Base-by-base conservation (phyloP, 495 filamentous ascomycete genomes). In the Oleoguttula mirabilis region DNA sequence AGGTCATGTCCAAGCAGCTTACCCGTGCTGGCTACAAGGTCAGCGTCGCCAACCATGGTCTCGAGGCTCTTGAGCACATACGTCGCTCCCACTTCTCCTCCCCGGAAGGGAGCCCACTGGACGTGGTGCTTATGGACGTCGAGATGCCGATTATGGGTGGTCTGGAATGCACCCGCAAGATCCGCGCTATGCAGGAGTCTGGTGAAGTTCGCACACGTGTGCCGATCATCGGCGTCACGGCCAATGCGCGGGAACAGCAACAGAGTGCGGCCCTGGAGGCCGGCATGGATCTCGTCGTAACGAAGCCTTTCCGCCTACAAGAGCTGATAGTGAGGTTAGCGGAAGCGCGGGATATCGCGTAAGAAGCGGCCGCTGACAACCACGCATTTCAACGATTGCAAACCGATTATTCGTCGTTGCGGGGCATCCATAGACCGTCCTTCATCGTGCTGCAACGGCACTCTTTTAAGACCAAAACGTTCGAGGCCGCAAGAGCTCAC, bases 71-170 rank as follows among this genome's bases (percentile, higher is more conserved):
- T 5, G 75, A 82, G 4, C 50, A 61, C n/a, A 58, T 78, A 12
- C 56, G 48, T 23, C 42, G 61, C 14, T 57, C 36, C 21, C 46
- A 43, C 40, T 59, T 58, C 48, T 56, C 56, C 55, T 41, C 51
- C 39, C 50, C 19, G 17, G 24, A 17, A 30, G 45, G 32, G 2
- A n/a, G 45, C 21, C 52, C 65, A 36, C 59, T 84, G 10, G 72
- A 72, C 36, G 71, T 86, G 31, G 73, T 87, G 15, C 62, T 87
- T 3, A 85, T 85, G 80, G 84, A 88, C 52, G 76, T 84, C 36
- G 82, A 87, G 54, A 88, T 88, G 84, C 84, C 84, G 0, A 62
- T 87, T 11, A 85, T 86, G 75, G 77, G 87, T 55, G 84, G 84
- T 7, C 70, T 79, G 19, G 74, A 73, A 14, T 81, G 80, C 43